Evolutionary conservation across 139 green algal species (phyloP), one percentile per base, ranked within the genome.

Genomic region (Chara braunii): DNA sequence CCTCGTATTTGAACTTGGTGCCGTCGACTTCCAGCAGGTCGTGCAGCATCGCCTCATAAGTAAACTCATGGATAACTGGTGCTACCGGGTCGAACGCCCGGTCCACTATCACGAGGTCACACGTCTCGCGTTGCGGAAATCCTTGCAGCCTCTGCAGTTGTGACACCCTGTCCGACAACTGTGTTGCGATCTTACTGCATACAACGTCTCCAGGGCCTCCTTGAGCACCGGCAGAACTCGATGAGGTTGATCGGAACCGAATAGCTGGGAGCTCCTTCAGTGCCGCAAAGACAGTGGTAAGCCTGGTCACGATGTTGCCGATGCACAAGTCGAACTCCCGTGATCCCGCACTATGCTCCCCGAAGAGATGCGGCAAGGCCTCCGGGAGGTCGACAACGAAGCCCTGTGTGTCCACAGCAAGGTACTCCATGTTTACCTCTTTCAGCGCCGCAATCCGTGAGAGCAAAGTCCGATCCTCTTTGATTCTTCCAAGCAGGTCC

Each of bases 1-100:
- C 43, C 52, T 80, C 23, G 37, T 81, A 77, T 42, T 59, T 70
- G 72, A 78, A 84, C 42, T 71, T 58, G 43, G 70, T 75, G 5
- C 29, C 36, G 8, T 60, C 48, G 2, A 61, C 74, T 3, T 63
- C 43, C 43, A 96, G 72, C 42, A 98, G 70, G 79, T 98, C 92
- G 63, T 91, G 87, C 37, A 81, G 81, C 80, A 98, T 89, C 5
- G 88, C 81, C 75, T 95, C 93, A 59, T 98, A 98, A 2, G 84
- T 95, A 84, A 86, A 98, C 77, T 98, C 93, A 72, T 98, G 92
- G 35, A 98, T 95, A 51, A 97, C 64, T 0, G 92, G 92, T 5
- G 91, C 90, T 32, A 97, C 84, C 2, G 45, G 22, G 54, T 82
- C 75, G 0, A 76, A 9, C 3, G 63, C 60, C 18, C 89, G 79